phyloP scores from a whole-genome alignment of 495 filamentous ascomycete genomes.

The Hypoxylon fuscum region DNA sequence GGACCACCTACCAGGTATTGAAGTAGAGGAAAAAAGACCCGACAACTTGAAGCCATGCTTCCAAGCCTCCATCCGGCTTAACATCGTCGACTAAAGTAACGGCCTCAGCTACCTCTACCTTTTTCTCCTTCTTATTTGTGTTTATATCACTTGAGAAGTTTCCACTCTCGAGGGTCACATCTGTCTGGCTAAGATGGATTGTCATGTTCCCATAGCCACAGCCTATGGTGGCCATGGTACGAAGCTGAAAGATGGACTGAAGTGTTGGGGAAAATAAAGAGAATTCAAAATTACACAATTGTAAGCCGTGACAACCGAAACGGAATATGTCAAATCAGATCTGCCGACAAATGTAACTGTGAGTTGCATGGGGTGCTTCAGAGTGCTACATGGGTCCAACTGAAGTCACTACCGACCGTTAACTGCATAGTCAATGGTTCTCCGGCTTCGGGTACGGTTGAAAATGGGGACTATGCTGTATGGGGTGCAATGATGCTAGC shows the following conservation, averaged over 20 bases:
- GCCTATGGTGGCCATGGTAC: background rate
- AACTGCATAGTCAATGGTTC: background rate
- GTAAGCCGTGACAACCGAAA: background rate
- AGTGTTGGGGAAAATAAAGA: background rate
- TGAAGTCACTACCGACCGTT: background rate
- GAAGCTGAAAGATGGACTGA: background rate
- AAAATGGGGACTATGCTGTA: no score
- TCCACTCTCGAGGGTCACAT: constrained; percentile 4
- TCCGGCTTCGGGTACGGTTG: constrained; percentile 6
- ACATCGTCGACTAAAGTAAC: background rate
- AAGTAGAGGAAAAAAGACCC: constrained; percentile 66
- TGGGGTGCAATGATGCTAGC: no score
- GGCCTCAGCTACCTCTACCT: background rate
- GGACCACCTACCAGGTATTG: constrained; percentile 63
- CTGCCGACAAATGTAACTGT: constrained; percentile 14
- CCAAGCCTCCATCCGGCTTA: constrained; percentile 44
- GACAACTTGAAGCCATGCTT: constrained; percentile 63
- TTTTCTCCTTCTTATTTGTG: constrained; percentile 7
- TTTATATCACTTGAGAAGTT: background rate
- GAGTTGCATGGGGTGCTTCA: background rate
- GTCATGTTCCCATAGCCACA: background rate
- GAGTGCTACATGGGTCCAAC: background rate
- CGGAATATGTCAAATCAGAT: constrained; percentile 6
- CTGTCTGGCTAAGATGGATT: constrained; percentile 1
- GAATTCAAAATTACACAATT: background rate